Percentiles rank a stretch among this genome's conserved stretches.
Evolutionary conservation across 2,329 filamentous ascomycete genomes (phyloP).

Genomic region (Colletotrichum sp.): DNA sequence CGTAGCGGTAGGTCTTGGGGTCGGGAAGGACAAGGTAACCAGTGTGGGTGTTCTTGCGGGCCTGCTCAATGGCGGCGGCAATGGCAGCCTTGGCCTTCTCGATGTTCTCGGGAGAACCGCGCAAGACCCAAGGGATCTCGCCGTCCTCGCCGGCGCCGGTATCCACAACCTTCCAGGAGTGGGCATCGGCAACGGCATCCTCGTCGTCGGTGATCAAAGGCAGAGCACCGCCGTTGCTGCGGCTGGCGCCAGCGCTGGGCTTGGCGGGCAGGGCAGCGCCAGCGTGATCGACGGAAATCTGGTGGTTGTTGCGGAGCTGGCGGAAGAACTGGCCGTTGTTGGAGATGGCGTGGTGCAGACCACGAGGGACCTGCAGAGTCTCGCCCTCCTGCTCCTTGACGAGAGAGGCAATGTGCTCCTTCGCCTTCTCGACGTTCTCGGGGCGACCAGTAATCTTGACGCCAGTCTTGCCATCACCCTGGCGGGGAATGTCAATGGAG

Average conservation of each 20-base stretch:
- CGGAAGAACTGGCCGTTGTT: constrained; percentile 96
- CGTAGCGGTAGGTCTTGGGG: constrained; percentile 84
- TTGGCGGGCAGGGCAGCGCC: constrained; percentile 79
- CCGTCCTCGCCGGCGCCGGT: constrained; percentile 64
- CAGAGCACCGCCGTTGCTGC: constrained; percentile 66
- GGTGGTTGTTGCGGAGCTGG: constrained; percentile 81
- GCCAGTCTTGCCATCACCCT: constrained; percentile 82
- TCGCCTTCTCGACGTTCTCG: constrained; percentile 81
- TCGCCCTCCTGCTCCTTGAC: constrained; percentile 89
- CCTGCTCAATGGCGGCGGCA: constrained; percentile 74
- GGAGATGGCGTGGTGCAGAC: constrained; percentile 82
- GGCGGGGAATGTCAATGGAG: constrained; percentile 87
- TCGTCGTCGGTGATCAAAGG: constrained; percentile 94
- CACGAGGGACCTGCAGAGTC: constrained; percentile 82
- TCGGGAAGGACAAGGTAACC: constrained; percentile 92
- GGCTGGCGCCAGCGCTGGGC: constrained; percentile 55
- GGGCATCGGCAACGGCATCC: constrained; percentile 65
- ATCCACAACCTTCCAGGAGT: constrained; percentile 86
- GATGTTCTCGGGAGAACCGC: constrained; percentile 78
- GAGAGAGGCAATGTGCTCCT: constrained; percentile 79
- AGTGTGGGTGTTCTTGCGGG: constrained; percentile 71
- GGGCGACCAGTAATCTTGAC: constrained; percentile 86
- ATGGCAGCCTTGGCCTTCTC: constrained; percentile 81
- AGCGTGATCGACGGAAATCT: constrained; percentile 90
- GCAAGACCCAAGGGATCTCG: constrained; percentile 89